Conservation (phyloP, 805 yeast species). For the Grigorovia jiainica region DNA sequence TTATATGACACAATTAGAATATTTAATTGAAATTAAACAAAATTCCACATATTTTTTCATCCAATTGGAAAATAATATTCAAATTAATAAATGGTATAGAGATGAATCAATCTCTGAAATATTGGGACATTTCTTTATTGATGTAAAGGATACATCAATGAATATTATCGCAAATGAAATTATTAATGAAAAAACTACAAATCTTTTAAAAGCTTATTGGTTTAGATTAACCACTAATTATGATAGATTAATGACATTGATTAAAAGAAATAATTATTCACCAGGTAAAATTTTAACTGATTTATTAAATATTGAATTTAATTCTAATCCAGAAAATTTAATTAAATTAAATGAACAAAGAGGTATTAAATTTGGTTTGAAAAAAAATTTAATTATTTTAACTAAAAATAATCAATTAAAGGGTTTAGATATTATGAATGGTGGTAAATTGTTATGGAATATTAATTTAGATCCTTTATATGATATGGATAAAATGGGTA, state of each 20-base stretch:
- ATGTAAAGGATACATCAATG: slow-evolving; percentile 11
- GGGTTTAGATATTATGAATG: slow-evolving; percentile 34
- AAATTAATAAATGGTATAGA: slow-evolving; percentile 30
- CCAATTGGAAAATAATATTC: slow-evolving; percentile 16
- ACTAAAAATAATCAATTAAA: slow-evolving; percentile 34
- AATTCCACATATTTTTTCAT: slow-evolving; percentile 10
- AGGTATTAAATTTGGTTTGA: slow-evolving; percentile 36
- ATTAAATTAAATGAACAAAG: slow-evolving; percentile 6
- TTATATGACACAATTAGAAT: slow-evolving; percentile 3
- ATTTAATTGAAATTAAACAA: slow-evolving; percentile 8
- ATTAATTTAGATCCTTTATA: slow-evolving; percentile 6
- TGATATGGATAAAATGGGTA: slow-evolving; percentile 10
- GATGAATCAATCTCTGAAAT: slow-evolving; percentile 37
- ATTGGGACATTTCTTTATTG: slow-evolving; percentile 25
- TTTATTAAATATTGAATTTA: slow-evolving; percentile 9
- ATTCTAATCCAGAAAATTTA: slow-evolving; percentile 11
- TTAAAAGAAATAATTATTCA: slow-evolving; percentile 12
- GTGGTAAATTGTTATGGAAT: slow-evolving; percentile 35
- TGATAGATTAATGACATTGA: slow-evolving; percentile 11
- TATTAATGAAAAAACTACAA: slow-evolving; percentile 10
- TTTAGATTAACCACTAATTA: slow-evolving; percentile 20
- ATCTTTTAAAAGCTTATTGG: slow-evolving; percentile 18
- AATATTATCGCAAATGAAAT: slow-evolving; percentile 15
- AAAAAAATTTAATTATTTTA: slow-evolving; percentile 34
- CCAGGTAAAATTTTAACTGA: slow-evolving; percentile 16